Evolutionary conservation across 176 grass and related monocot genomes (phyloP).

Genomic region (Phoenix dactylifera): DNA sequence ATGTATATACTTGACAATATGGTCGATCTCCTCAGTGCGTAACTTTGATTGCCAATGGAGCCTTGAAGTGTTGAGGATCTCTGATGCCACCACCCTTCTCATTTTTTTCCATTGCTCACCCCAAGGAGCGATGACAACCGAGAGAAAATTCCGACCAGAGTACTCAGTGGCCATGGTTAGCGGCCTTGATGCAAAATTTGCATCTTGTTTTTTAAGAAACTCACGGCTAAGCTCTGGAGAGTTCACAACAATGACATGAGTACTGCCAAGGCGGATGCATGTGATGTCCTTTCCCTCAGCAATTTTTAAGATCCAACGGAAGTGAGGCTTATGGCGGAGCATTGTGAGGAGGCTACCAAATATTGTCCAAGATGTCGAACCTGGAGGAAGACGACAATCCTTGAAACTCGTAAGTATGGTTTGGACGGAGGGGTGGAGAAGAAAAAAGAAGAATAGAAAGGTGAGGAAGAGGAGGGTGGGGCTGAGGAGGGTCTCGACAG

Average conservation of each 20-base stretch:
- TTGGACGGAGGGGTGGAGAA: too few relatives aligned
- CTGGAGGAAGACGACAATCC: slow-evolving; percentile 20
- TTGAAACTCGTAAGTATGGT: too few relatives aligned
- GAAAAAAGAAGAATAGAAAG: too few relatives aligned
- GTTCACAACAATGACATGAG: slow-evolving; percentile 28
- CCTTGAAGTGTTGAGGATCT: slow-evolving; percentile 24
- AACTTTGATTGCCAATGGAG: slow-evolving; percentile 5
- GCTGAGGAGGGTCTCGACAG: too few relatives aligned
- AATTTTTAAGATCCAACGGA: slow-evolving; percentile 40
- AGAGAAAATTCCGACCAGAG: slow-evolving; percentile 27
- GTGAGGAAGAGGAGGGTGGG: too few relatives aligned
- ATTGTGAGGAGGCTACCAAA: slow-evolving; percentile 40
- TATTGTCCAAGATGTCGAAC: slow-evolving; percentile 18
- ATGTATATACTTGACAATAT: slow-evolving; percentile 22
- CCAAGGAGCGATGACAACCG: slow-evolving; percentile 22
- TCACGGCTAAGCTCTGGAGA: slow-evolving; percentile 37
- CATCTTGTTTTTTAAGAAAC: slow-evolving; percentile 48
- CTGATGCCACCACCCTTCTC: slow-evolving; percentile 33
- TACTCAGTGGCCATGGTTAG: slow-evolving; percentile 29
- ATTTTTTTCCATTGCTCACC: slow-evolving; percentile 69
- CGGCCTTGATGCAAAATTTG: slow-evolving; percentile 34
- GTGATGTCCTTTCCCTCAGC: slow-evolving; percentile 24
- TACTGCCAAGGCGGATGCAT: slow-evolving; percentile 33
- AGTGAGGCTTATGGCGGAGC: slow-evolving; percentile 31
- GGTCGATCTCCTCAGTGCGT: slow-evolving; percentile 33